phyloP scores from a whole-genome alignment of 176 grass and related monocot species.

The Zizania latifolia region DNA sequence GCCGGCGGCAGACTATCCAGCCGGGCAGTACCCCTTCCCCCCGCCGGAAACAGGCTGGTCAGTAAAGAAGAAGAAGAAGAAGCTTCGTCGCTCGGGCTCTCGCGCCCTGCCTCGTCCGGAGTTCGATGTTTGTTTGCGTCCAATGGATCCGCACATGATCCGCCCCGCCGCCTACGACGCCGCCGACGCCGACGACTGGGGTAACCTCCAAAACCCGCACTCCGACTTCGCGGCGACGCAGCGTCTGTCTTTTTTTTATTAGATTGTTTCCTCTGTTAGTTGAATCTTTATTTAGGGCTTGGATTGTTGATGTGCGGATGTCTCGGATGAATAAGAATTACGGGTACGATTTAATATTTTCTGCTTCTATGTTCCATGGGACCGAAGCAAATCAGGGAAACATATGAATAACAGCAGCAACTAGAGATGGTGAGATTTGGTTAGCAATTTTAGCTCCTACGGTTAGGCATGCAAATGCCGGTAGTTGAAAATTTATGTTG shows the following conservation, averaged over 20 bases:
- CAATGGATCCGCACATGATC: conserved; percentile 70
- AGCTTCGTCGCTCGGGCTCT: conserved; percentile 6
- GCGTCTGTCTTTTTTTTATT: background rate
- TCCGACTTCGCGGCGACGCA: too few relatives aligned
- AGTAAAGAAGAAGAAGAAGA: too few relatives aligned
- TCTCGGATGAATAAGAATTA: background rate
- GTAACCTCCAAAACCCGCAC: conserved; percentile 9
- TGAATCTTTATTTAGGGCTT: background rate
- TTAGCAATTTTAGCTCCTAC: background rate
- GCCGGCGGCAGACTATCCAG: background rate
- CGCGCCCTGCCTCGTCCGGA: conserved; percentile 31
- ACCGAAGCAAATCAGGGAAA: background rate
- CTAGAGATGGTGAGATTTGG: background rate
- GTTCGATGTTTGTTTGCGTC: conserved; percentile 69
- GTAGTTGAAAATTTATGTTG: background rate
- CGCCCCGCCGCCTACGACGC: conserved; percentile 26
- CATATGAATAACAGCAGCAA: background rate
- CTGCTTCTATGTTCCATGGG: background rate
- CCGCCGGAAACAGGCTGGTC: background rate
- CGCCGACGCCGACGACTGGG: conserved; percentile 59
- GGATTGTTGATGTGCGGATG: background rate
- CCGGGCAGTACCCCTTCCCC: background rate
- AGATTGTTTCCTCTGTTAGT: background rate
- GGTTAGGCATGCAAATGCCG: background rate
- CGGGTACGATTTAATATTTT: background rate